These are phyloP conservation scores for Sanghuangporus weigelae DNA, from an alignment of 1,284 basidiomycete genomes.

Conservation along the genomic window DNA sequence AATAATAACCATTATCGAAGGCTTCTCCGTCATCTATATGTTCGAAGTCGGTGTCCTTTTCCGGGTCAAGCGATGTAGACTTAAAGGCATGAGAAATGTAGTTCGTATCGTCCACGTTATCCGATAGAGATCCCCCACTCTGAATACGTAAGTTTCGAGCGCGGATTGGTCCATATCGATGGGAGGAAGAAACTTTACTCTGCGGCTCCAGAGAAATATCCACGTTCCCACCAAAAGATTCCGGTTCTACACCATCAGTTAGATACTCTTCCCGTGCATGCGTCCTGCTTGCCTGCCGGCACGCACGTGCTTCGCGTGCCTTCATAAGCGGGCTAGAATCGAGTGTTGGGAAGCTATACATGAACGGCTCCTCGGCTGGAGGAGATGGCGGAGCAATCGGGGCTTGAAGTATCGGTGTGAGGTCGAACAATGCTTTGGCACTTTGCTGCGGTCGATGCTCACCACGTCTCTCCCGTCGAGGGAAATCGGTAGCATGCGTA, in stretches of 20 bases:
- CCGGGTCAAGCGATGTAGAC: slow-evolving; percentile 9
- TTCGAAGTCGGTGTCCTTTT: slow-evolving; percentile 6
- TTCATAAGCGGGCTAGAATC: slow-evolving; percentile 12
- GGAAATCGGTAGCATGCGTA: not conserved
- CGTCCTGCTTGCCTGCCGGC: not conserved
- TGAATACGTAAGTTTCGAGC: slow-evolving; percentile 12
- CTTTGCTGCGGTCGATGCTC: slow-evolving; percentile 8
- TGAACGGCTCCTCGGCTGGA: slow-evolving; percentile 8
- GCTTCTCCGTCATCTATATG: slow-evolving; percentile 4
- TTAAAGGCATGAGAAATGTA: slow-evolving; percentile 15
- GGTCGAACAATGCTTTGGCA: slow-evolving; percentile 10
- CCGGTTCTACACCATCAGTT: not conserved
- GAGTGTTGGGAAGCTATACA: slow-evolving; percentile 16
- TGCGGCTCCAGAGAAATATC: not conserved
- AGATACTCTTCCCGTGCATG: not conserved
- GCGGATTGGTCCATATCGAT: slow-evolving; percentile 3
- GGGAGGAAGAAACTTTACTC: not conserved
- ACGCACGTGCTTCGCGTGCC: slow-evolving; percentile 13
- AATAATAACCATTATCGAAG: slow-evolving; percentile 6
- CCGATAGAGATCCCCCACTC: slow-evolving; percentile 6
- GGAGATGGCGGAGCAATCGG: slow-evolving; percentile 4
- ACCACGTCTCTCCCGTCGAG: not conserved
- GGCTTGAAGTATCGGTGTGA: slow-evolving; percentile 4
- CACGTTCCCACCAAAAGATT: not conserved
- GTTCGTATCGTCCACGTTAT: slow-evolving; percentile 11